phyloP scores from a whole-genome alignment of 1,284 basidiomycete genomes.

The Pascua sp. region DNA sequence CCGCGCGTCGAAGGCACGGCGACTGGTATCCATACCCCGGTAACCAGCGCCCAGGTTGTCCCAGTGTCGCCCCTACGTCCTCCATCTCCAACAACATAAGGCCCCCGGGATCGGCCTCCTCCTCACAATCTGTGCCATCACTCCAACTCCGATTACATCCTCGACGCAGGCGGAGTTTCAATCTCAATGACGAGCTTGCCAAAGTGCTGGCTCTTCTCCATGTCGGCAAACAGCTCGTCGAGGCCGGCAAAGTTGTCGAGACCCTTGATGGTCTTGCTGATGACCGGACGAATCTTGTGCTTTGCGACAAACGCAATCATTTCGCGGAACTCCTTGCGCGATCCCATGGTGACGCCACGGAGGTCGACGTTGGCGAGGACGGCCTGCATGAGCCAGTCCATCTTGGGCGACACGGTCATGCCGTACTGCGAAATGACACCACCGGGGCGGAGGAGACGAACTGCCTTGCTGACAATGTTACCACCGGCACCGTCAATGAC shows the following conservation, averaged over 20 bases:
- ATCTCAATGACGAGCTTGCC: constrained; percentile 20
- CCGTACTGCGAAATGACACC: constrained; percentile 21
- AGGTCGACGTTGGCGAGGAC: constrained; percentile 21
- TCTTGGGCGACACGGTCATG: constrained; percentile 20
- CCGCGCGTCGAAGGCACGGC: too few relatives aligned
- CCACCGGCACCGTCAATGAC: constrained; percentile 20
- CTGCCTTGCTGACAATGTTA: constrained; percentile 11
- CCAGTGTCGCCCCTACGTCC: too few relatives aligned
- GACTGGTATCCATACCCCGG: too few relatives aligned
- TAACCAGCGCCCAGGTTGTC: too few relatives aligned
- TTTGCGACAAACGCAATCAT: constrained; percentile 13
- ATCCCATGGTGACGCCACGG: constrained; percentile 16
- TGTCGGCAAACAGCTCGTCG: constrained; percentile 14
- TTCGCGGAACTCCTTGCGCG: constrained; percentile 17
- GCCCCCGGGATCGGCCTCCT: too few relatives aligned
- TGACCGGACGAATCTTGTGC: constrained; percentile 15
- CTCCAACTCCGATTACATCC: too few relatives aligned
- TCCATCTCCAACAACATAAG: too few relatives aligned
- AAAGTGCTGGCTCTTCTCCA: constrained; percentile 16
- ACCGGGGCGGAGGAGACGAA: constrained; percentile 13
- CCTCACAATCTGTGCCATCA: too few relatives aligned
- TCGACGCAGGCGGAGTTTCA: constrained; percentile 2
- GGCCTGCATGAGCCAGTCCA: constrained; percentile 19
- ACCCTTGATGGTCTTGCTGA: constrained; percentile 4
- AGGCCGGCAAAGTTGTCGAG: constrained; percentile 11